phyloP scores from a whole-genome alignment of 139 green algal genomes.

The Coelastrella sp. region DNA sequence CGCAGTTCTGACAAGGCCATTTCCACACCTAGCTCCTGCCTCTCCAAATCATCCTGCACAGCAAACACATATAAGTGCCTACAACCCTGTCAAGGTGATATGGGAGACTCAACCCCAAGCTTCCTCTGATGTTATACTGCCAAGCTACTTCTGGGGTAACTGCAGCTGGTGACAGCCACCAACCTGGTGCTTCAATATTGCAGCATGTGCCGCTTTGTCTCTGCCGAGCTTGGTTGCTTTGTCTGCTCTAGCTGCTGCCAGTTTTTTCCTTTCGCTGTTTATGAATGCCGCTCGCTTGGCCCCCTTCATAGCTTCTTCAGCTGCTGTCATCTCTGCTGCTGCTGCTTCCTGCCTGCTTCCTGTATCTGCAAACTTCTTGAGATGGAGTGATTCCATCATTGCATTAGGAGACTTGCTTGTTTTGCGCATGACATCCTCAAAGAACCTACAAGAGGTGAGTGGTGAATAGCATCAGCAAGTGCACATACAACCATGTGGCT shows the following conservation, averaged over 20 bases:
- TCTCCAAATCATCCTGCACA: conserved; percentile 65
- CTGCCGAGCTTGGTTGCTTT: conserved; percentile 56
- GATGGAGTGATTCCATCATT: conserved; percentile 70
- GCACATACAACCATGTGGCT: too few species aligned
- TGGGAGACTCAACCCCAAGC: too few species aligned
- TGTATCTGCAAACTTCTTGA: conserved; percentile 63
- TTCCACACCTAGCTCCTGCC: conserved; percentile 75
- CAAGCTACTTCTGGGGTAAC: too few species aligned
- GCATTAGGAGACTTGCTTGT: conserved; percentile 63
- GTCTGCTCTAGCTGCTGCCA: conserved; percentile 39
- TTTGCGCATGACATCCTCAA: conserved; percentile 72
- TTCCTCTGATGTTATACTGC: too few species aligned
- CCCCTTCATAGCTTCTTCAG: conserved; percentile 12
- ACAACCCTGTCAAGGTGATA: too few species aligned
- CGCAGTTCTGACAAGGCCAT: conserved; percentile 66
- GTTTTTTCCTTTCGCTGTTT: background rate
- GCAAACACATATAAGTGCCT: too few species aligned
- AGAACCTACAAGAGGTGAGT: too few species aligned
- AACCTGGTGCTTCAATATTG: conserved; percentile 64
- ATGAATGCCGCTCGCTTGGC: background rate
- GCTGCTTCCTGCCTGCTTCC: conserved; percentile 37
- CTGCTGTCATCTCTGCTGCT: conserved; percentile 37
- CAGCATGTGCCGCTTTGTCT: conserved; percentile 62
- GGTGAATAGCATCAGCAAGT: too few species aligned
- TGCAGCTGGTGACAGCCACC: too few species aligned